Conservation (phyloP, 1,284 basidiomycete genomes). For the Irpex rosettiformis region DNA sequence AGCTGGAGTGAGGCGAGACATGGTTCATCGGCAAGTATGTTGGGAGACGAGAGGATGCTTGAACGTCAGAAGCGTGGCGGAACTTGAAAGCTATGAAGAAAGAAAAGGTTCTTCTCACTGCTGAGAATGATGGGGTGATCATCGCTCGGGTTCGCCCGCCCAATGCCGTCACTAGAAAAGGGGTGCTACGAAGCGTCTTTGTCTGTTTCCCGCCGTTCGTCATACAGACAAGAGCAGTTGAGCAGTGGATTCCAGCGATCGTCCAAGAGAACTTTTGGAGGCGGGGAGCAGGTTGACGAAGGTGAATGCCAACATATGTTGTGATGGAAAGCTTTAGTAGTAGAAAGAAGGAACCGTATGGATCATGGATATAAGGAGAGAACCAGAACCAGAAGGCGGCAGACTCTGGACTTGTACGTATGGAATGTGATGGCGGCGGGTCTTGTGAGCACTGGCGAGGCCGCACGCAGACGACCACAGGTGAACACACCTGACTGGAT, state of each 20-base stretch:
- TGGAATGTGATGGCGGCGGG: not conserved
- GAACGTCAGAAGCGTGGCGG: not conserved
- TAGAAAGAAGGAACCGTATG: not conserved
- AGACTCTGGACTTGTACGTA: not conserved
- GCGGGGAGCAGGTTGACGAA: not conserved
- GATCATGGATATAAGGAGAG: not conserved
- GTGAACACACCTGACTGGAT: not conserved
- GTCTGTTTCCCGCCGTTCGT: not conserved
- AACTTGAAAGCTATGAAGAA: not conserved
- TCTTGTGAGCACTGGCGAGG: not conserved
- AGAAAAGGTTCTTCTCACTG: not conserved
- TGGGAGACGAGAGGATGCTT: not conserved
- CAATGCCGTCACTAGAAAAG: conserved; percentile 1
- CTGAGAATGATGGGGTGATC: conserved; percentile 1
- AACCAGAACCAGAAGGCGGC: not conserved
- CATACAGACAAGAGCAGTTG: not conserved
- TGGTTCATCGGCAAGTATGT: not conserved
- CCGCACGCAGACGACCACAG: not conserved
- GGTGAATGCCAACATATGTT: not conserved
- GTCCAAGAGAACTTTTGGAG: too few relatives aligned
- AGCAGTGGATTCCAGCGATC: not conserved
- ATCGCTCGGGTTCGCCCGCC: not conserved
- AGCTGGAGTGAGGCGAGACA: not conserved
- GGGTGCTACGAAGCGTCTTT: not conserved
- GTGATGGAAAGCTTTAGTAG: not conserved